Evolutionary conservation across 257 asterid species (phyloP), one percentile per base, ranked within the genome.

Genomic region (Penstemon eatonii): DNA sequence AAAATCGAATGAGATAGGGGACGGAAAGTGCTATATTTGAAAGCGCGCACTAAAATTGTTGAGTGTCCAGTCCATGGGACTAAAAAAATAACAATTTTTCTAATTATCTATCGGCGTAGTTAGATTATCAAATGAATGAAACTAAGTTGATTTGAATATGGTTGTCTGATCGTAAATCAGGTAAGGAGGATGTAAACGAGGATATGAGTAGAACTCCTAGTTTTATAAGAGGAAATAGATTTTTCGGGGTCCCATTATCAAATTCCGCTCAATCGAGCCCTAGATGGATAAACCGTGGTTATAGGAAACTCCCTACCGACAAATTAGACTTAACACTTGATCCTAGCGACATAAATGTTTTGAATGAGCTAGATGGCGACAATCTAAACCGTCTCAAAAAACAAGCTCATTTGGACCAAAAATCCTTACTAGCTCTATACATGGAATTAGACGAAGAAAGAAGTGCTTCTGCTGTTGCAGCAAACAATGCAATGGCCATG

Each of bases 401-500:
- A 65, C 98, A 88, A 68, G 87, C 82, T 10, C 86, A 79, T 41
- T 49, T 84, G 8, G 96, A 94, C 43, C 90, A 80, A 46, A 84
- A 71, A 68, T 78, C 96, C 13, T 66, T 92, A 18, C 72, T 79
- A 60, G 92, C 83, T 4, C 47, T 92, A 15, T 89, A 87, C 69
- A 82, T 83, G 96, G 97, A 92, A 56, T 51, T 92, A 39, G 98
- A 92, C 18, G 98, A 92, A 80, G 98, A 92, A 73, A 83, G 98
- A 72, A 92, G 86, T 57, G 98, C 98, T 37, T 79, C 98, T 0
- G 93, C 95, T 0, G 79, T 89, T 19, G 98, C 98, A 19, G 98
- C 91, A 0, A 90, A 92, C 74, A 88, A 92, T 36, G 96, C 98
- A 33, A 92, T 92, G 98, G 95, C 95, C 9, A 89, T 92, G 98